Evolutionary conservation across 352 stramenopile species (phyloP).

Genomic region (Phytophthora meadii): DNA sequence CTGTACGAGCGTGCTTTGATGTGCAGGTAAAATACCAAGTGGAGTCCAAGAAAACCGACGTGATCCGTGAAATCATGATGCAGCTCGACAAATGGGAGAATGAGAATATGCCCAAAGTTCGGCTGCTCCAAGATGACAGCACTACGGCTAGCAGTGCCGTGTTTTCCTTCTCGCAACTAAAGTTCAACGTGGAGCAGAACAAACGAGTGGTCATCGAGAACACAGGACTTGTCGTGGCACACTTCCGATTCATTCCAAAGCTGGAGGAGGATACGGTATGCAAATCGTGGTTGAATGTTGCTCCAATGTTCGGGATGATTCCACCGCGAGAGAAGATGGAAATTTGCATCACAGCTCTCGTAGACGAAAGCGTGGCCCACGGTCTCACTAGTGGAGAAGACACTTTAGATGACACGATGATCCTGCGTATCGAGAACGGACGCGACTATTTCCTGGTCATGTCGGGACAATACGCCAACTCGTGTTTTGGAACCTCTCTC

Average conservation of each 20-base stretch:
- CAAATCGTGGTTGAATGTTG: slow-evolving; percentile 94
- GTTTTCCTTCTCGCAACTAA: slow-evolving; percentile 68
- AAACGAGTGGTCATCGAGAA: slow-evolving; percentile 87
- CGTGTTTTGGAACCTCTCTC: slow-evolving; percentile 96
- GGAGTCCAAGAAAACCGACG: slow-evolving; percentile 86
- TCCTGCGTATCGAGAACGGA: slow-evolving; percentile 96
- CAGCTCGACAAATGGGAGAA: slow-evolving; percentile 97
- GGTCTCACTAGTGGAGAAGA: slow-evolving; percentile 91
- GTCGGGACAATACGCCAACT: slow-evolving; percentile 91
- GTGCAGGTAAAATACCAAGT: slow-evolving; percentile 94
- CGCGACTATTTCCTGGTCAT: slow-evolving; percentile 96
- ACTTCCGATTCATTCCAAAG: slow-evolving; percentile 94
- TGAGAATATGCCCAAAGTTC: slow-evolving; percentile 94
- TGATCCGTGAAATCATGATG: slow-evolving; percentile 95
- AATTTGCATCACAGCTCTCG: slow-evolving; percentile 92
- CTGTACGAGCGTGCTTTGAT: slow-evolving; percentile 94
- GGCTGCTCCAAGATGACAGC: slow-evolving; percentile 64
- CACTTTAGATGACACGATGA: slow-evolving; percentile 96
- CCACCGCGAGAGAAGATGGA: slow-evolving; percentile 76
- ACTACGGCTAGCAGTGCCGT: slow-evolving; percentile 58
- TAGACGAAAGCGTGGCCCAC: slow-evolving; percentile 91
- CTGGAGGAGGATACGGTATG: slow-evolving; percentile 86
- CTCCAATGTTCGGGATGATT: slow-evolving; percentile 91
- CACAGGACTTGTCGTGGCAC: slow-evolving; percentile 93
- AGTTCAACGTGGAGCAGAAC: slow-evolving; percentile 69